A percentile compares a stretch with the other conserved stretches of the same genome.
These are phyloP conservation scores for Theobroma cacao DNA, from an alignment of 345 rosid genomes.

Conservation along the genomic window DNA sequence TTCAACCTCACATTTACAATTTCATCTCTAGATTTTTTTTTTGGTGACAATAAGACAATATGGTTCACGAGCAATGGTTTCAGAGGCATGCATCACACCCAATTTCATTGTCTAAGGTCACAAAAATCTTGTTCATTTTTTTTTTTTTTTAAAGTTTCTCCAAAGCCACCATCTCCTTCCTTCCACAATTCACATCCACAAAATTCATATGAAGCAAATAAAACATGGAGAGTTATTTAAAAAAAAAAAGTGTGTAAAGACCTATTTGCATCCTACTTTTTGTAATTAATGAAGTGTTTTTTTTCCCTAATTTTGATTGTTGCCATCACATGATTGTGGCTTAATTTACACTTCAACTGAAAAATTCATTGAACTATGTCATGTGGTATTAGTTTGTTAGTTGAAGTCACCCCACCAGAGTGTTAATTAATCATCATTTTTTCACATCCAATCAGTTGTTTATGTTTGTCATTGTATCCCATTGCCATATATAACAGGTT, in stretches of 20 bases:
- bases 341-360: background rate
- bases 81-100: constrained; percentile 1
- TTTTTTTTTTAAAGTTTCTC: background rate
- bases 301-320: background rate
- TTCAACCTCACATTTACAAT: background rate
- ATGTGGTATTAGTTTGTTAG: background rate
- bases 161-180: background rate
- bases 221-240: background rate
- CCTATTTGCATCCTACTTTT: background rate
- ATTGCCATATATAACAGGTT: too few relatives aligned
- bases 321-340: background rate
- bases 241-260: too few relatives aligned
- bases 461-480: background rate
- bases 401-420: background rate
- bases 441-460: background rate
- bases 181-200: background rate
- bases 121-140: background rate
- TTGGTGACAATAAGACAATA: background rate
- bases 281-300: background rate
- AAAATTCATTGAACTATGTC: background rate
- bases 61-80: background rate
- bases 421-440: background rate
- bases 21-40: background rate
- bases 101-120: background rate
- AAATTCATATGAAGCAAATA: background rate